Evolutionary conservation across 2,329 filamentous ascomycete species (phyloP).

Genomic region (Penicillium expansum): DNA sequence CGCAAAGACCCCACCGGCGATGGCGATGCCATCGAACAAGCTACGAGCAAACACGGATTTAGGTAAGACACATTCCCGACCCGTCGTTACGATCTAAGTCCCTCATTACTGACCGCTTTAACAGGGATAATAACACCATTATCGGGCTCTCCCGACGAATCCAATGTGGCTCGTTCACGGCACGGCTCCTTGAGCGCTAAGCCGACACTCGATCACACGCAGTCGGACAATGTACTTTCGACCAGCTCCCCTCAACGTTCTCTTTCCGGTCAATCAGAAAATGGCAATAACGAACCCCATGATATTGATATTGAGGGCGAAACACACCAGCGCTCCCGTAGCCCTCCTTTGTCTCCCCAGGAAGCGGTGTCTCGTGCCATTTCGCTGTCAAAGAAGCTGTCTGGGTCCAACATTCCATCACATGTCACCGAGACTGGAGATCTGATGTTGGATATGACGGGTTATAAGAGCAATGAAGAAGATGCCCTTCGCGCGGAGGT

Average conservation of each 20-base stretch:
- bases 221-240: slow-evolving; percentile 55
- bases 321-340: slow-evolving; percentile 58
- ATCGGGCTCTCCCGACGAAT: slow-evolving; percentile 39
- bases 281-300: slow-evolving; percentile 10
- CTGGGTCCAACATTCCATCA: slow-evolving; percentile 86
- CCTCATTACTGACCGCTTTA: not conserved
- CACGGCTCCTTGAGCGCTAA: slow-evolving; percentile 33
- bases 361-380: slow-evolving; percentile 82
- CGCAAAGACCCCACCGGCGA: slow-evolving; percentile 23
- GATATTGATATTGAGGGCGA: slow-evolving; percentile 20
- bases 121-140: slow-evolving; percentile 41
- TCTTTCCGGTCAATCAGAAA: slow-evolving; percentile 7
- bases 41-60: slow-evolving; percentile 48
- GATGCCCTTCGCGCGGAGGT: slow-evolving; percentile 88
- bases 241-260: slow-evolving; percentile 35
- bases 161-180: slow-evolving; percentile 25
- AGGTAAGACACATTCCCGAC: slow-evolving; percentile 30
- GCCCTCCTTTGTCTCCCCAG: slow-evolving; percentile 69
- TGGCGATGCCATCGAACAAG: slow-evolving; percentile 30
- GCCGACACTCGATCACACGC: slow-evolving; percentile 48
- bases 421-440: slow-evolving; percentile 91
- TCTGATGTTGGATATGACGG: slow-evolving; percentile 96
- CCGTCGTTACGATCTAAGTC: not conserved
- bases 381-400: slow-evolving; percentile 80
- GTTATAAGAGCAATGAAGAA: slow-evolving; percentile 91